Evolutionary conservation across 176 grass and related monocot genomes (phyloP).

Genomic region (Oryza nivara): DNA sequence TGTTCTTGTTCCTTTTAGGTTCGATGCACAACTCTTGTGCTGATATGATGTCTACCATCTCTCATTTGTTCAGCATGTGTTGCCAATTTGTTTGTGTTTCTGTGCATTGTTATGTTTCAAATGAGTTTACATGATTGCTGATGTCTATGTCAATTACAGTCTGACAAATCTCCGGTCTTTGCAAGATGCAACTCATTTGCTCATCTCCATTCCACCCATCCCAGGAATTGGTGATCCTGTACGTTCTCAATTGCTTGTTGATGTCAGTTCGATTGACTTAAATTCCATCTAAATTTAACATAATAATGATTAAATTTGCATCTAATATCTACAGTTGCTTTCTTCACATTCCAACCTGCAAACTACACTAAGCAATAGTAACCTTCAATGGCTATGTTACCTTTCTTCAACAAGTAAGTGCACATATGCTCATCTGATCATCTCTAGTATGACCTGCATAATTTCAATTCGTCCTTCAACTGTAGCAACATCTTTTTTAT

Average conservation of each 20-base stretch:
- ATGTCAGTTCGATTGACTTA: not conserved
- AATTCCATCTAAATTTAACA: not conserved
- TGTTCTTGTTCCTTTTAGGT: not conserved
- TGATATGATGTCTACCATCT: not conserved
- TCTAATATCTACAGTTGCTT: constrained; percentile 62
- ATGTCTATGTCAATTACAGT: constrained; percentile 35
- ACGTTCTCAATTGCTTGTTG: constrained; percentile 24
- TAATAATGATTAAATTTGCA: not conserved
- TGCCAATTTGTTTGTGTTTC: not conserved
- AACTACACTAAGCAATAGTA: constrained; percentile 45
- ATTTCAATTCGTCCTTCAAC: too few relatives aligned
- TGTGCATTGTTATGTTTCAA: not conserved
- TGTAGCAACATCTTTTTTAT: too few relatives aligned
- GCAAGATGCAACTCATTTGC: constrained; percentile 62
- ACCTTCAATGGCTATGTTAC: constrained; percentile 83
- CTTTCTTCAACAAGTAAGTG: constrained; percentile 83
- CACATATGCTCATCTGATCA: not conserved
- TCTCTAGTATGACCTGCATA: too few relatives aligned
- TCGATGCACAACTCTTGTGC: not conserved
- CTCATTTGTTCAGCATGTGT: not conserved
- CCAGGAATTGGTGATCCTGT: constrained; percentile 77
- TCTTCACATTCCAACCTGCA: constrained; percentile 52
- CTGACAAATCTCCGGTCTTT: constrained; percentile 48
- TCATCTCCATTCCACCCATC: constrained; percentile 75
- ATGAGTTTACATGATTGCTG: not conserved